phyloP scores from a whole-genome alignment of 371 early-diverging fungal species.

The Mortierella sp. region DNA sequence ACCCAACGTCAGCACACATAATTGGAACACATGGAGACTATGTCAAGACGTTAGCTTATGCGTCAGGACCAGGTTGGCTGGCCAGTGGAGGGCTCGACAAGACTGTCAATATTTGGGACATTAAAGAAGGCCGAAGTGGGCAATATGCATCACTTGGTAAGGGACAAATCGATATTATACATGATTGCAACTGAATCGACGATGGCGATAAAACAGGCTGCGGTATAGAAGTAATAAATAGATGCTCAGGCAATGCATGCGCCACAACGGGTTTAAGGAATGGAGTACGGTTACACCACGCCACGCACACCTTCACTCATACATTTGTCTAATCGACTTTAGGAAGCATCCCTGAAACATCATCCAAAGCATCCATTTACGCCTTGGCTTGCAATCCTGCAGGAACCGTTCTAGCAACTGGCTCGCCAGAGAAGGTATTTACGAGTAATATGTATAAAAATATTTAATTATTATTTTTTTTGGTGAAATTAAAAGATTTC shows the following conservation, averaged over 20 bases:
- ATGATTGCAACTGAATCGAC: not conserved
- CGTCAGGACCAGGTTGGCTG: constrained; percentile 79
- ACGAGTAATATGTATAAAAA: not conserved
- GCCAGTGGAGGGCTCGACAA: constrained; percentile 96
- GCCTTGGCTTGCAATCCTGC: constrained; percentile 79
- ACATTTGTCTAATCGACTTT: constrained; percentile 6
- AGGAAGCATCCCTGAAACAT: constrained; percentile 64
- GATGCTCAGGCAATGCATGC: no score
- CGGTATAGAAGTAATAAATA: not conserved
- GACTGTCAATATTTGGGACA: constrained; percentile 91
- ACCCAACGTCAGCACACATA: constrained; percentile 61
- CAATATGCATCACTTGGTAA: constrained; percentile 44
- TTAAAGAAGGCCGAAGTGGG: constrained; percentile 66
- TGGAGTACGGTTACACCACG: constrained; percentile 5
- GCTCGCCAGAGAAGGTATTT: constrained; percentile 88
- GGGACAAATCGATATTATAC: no score
- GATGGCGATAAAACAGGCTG: not conserved
- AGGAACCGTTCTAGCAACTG: constrained; percentile 81
- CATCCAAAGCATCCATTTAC: constrained; percentile 80
- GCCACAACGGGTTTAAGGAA: not conserved
- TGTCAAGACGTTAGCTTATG: constrained; percentile 85
- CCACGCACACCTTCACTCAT: not conserved
- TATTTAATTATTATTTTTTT: no score
- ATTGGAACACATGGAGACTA: constrained; percentile 92
- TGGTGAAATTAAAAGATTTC: not conserved